Conservation (phyloP, 306 rosid genomes). For the Ochetophila trinervis region DNA sequence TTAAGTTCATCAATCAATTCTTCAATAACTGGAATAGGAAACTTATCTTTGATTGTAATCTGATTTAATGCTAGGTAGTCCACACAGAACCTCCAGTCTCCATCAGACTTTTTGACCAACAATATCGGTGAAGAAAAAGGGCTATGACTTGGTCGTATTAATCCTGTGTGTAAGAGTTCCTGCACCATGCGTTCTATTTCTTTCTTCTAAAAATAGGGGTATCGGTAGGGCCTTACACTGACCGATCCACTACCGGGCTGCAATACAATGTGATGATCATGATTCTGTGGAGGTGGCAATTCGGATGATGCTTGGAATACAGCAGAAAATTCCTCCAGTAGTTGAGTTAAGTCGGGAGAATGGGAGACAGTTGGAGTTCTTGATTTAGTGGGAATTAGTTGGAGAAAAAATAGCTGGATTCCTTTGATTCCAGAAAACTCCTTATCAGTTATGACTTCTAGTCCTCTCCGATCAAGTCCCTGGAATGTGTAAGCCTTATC, state of each 20-base stretch:
- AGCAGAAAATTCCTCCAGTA: no score
- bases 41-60: neutral
- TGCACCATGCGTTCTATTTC: neutral
- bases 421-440: no score
- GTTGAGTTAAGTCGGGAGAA: no score
- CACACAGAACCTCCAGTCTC: neutral
- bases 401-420: no score
- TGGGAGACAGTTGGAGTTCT: no score
- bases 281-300: no score
- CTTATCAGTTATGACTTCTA: neutral
- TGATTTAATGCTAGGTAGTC: neutral
- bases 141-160: neutral
- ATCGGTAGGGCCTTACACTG: neutral
- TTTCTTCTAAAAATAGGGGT: neutral
- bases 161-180: neutral
- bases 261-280: no score
- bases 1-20: neutral
- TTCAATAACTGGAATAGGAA: neutral
- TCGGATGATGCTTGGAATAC: no score
- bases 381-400: no score
- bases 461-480: neutral
- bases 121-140: neutral
- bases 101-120: neutral
- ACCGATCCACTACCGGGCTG: neutral
- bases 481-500: neutral